Percentiles rank a stretch among this genome's conserved stretches.
Evolutionary conservation across 2,329 filamentous ascomycete genomes (phyloP).

Genomic region (Blastomyces silverae): DNA sequence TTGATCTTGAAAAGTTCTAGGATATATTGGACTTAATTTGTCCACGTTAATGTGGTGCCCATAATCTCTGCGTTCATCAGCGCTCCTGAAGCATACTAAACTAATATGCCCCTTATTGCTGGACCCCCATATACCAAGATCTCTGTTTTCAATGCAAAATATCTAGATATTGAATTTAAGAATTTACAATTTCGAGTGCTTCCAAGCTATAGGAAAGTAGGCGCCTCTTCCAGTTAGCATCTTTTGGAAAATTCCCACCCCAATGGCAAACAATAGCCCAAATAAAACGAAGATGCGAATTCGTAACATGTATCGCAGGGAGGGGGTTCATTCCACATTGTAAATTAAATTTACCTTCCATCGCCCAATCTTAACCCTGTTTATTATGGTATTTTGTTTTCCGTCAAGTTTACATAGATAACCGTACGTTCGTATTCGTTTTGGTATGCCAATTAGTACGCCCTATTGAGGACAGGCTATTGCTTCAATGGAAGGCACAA

Average conservation of each 20-base stretch:
- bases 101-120: not conserved
- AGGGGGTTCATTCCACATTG: too few relatives aligned
- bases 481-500: not conserved
- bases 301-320: too few relatives aligned
- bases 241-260: not conserved
- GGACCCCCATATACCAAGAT: not conserved
- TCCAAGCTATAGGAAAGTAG: not conserved
- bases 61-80: not conserved
- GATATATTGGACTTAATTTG: not conserved
- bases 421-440: too few relatives aligned
- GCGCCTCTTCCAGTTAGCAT: not conserved
- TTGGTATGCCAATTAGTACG: too few relatives aligned
- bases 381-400: too few relatives aligned
- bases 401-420: too few relatives aligned
- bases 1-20: constrained; percentile 13
- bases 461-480: too few relatives aligned
- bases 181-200: not conserved
- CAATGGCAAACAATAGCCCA: not conserved
- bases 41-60: not conserved
- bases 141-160: not conserved
- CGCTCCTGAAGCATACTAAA: not conserved
- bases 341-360: too few relatives aligned
- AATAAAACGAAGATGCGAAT: not conserved
- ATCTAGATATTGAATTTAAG: not conserved
- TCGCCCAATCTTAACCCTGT: too few relatives aligned